A percentile compares a stretch with the other conserved stretches of the same genome.
phyloP scores from a whole-genome alignment of 2,329 filamentous ascomycete genomes.

The Xylaria sp. region DNA sequence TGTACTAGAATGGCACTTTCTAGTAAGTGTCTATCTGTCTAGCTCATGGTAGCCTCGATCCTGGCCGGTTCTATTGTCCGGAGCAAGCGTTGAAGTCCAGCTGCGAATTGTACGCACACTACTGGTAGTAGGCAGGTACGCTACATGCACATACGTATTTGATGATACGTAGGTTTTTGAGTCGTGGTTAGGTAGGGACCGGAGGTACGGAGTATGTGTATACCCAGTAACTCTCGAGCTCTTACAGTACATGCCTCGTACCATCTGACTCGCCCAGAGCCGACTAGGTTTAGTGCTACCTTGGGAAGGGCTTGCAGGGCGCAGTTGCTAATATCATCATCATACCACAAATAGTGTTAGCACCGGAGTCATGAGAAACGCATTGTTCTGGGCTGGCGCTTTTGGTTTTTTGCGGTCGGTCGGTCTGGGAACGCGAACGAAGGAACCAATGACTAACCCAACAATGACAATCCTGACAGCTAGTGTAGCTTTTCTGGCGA shows the following conservation, averaged over 20 bases:
- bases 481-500: too few relatives aligned
- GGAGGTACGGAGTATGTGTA: too few relatives aligned
- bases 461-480: too few relatives aligned
- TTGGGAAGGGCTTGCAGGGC: conserved; percentile 18
- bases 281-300: background rate
- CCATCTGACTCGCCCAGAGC: background rate
- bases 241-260: too few relatives aligned
- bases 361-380: conserved; percentile 13
- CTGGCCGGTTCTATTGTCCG: background rate
- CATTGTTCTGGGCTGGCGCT: conserved; percentile 20
- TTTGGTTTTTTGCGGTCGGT: conserved; percentile 5
- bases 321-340: conserved; percentile 11
- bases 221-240: too few relatives aligned
- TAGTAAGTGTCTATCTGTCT: background rate
- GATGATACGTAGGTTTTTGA: too few relatives aligned
- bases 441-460: conserved; percentile 14
- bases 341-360: conserved; percentile 24
- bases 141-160: too few relatives aligned
- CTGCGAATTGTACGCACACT: too few relatives aligned
- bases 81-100: too few relatives aligned
- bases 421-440: conserved; percentile 25
- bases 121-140: too few relatives aligned
- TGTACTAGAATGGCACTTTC: background rate
- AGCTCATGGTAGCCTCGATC: background rate
- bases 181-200: too few relatives aligned